Evolutionary conservation across 164 flowering plant genomes (phyloP), one percentile per base, ranked within the genome.

Genomic region (Brasenia schreberi): DNA sequence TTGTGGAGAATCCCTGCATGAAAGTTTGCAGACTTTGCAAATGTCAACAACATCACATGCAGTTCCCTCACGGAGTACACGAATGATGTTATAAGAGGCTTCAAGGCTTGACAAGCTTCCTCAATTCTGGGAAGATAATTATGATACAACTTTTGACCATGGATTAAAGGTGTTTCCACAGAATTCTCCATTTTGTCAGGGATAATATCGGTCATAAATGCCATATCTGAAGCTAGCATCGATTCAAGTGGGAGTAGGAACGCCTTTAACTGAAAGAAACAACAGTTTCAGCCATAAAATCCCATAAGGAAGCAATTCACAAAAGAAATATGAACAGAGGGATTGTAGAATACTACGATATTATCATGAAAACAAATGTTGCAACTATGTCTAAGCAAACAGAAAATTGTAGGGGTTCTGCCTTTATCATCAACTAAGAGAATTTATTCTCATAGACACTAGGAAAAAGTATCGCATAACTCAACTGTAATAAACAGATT

Each of bases 1-100:
- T 71, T 90, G 73, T 94, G 92, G 66, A 94, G 89, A 78, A 84
- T 87, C 59, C 97, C 98, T 62, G 98, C 98, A 85, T 94, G 97
- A 60, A 89, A 73, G 78, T 87, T 85, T 58, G 98, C 98, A 71
- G 89, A 76, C 68, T 81, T 81, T 27, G 97, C 97, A 65, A 94
- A 86, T 82, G 75, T 79, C 33, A 80, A 85, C 78, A 93, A 69
- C 75, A 86, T 69, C 62, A 90, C 80, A 75, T 84, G 78, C 63
- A 94, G 85, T 65, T 80, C 96, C 84, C 81, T 75, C 70, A 85
- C 95, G 58, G 96, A 84, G 19, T 62, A 71, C 64, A 81, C 76
- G 65, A 90, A 79, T 7, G 90, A 76, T 67, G 96, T 86, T 16
- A 84, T 83, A 83, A 89, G 81, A 39, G 92, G 87, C 77, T 79